Base-by-base conservation (phyloP, 169 alveolate genomes). In the Plasmodium vivax region DNA sequence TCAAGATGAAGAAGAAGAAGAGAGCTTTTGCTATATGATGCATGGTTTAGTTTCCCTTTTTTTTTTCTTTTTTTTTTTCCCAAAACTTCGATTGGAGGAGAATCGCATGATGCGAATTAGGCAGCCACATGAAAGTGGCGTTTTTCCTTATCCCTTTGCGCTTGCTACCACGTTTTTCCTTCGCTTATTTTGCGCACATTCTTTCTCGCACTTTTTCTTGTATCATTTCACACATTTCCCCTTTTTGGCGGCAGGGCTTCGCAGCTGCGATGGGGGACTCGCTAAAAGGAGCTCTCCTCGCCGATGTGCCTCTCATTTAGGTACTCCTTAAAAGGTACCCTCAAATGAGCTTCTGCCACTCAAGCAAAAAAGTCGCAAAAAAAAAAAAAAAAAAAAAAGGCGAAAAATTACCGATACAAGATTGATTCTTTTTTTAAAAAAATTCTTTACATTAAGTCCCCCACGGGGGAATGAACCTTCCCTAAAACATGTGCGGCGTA, bases 11-110 rank as follows among this genome's bases (percentile, higher is more conserved):
- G 41, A 84, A 23, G 71, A 71, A 84, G n/a, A 51, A 71, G 51
- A 84, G 32, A 72, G n/a, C 30, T 84, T 84, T 71, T 45, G 36
- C 36, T 23, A 36, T 43, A 27, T 54, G 72, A 68, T 84, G 43
- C 92, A 84, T 84, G 36, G 54, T 84, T 84, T 84, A 36, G 47
- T 68, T 84, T 83, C 30, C 38, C 45, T 54, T 56, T 54, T 82
- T 82, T 47, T 82, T 82, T 45, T 51, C 23, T 32, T 54, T 54
- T 45, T 68, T 68, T 68, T 68, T 68, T 30, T 68, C 27, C n/a
- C 43, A 8, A 68, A 30, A 68, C 27, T 68, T 30, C 4, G 38
- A 68, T 23, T 19, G 77, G 77, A 30, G 30, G 38, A 68, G 77
- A 19, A 27, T 27, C n/a, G 77, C 77, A 68, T 68, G 77, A 68